These are phyloP conservation scores for Clonostachys byssicola DNA, from an alignment of 2,329 filamentous ascomycete genomes.

Conservation along the genomic window DNA sequence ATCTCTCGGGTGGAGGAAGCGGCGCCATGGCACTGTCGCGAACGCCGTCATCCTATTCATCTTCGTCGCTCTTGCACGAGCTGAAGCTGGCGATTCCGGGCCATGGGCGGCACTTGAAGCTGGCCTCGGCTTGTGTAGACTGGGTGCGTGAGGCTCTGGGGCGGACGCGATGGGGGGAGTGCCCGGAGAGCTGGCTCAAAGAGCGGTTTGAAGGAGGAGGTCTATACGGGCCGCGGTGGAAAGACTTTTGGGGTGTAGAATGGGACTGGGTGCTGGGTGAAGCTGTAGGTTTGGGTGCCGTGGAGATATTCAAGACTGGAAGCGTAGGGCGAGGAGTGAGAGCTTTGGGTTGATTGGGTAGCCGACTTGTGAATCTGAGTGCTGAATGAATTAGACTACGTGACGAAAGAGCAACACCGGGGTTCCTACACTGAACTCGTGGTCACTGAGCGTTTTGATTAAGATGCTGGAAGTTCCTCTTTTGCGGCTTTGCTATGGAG, in stretches of 20 bases:
- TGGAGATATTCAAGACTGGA: slow-evolving; percentile 72
- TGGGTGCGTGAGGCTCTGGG: slow-evolving; percentile 57
- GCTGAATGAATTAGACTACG: neutral
- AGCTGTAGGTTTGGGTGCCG: slow-evolving; percentile 63
- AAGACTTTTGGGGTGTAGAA: slow-evolving; percentile 61
- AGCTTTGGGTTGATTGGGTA: slow-evolving; percentile 8
- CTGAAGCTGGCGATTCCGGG: slow-evolving; percentile 57
- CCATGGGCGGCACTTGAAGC: slow-evolving; percentile 63
- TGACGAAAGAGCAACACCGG: too few relatives aligned
- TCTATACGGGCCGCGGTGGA: slow-evolving; percentile 48
- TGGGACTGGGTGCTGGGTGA: slow-evolving; percentile 72
- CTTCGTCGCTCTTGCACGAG: slow-evolving; percentile 4
- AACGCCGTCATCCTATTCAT: slow-evolving; percentile 16
- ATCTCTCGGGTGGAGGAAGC: slow-evolving; percentile 56
- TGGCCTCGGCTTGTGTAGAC: slow-evolving; percentile 55
- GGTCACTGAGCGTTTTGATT: too few relatives aligned
- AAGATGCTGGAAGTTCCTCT: too few relatives aligned
- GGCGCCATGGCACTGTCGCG: slow-evolving; percentile 11
- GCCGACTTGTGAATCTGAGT: neutral
- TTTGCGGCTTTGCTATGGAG: too few relatives aligned
- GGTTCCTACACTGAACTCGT: too few relatives aligned
- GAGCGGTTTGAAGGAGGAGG: slow-evolving; percentile 69
- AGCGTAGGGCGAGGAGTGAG: slow-evolving; percentile 67
- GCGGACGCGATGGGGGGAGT: slow-evolving; percentile 58
- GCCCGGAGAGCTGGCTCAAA: slow-evolving; percentile 54